phyloP scores from a whole-genome alignment of 805 yeast genomes.

The Saccharomycopsis olivae region DNA sequence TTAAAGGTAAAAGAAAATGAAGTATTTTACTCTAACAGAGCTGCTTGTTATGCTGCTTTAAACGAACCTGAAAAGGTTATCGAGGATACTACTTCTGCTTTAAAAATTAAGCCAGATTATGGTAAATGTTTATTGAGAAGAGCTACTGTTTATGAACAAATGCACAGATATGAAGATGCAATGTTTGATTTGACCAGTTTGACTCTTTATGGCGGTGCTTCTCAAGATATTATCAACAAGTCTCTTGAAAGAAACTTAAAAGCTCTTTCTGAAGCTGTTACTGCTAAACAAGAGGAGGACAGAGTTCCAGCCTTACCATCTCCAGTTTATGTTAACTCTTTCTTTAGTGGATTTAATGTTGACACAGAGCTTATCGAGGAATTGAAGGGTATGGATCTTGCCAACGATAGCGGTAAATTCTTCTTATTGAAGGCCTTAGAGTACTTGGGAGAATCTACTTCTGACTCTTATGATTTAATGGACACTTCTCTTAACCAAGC shows the following conservation, averaged over 20 bases:
- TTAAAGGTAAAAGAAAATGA: slow-evolving; percentile 56
- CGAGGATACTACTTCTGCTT: slow-evolving; percentile 79
- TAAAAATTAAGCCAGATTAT: slow-evolving; percentile 80
- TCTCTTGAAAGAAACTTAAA: slow-evolving; percentile 81
- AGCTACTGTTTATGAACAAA: slow-evolving; percentile 80
- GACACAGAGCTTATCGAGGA: slow-evolving; percentile 31
- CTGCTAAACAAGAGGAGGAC: slow-evolving; percentile 25
- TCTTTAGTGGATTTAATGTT: slow-evolving; percentile 74
- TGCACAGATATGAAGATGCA: slow-evolving; percentile 73
- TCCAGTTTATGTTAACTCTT: slow-evolving; percentile 72
- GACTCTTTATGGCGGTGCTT: slow-evolving; percentile 75
- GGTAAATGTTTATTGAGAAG: slow-evolving; percentile 87
- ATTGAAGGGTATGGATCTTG: slow-evolving; percentile 28
- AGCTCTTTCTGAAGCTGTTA: slow-evolving; percentile 62
- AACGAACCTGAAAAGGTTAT: slow-evolving; percentile 75
- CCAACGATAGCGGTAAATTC: slow-evolving; percentile 48
- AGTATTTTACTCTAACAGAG: slow-evolving; percentile 87
- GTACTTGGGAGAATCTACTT: slow-evolving; percentile 36
- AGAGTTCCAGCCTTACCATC: slow-evolving; percentile 45
- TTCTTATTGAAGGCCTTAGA: slow-evolving; percentile 56
- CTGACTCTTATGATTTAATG: slow-evolving; percentile 29
- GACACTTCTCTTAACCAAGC: slow-evolving; percentile 45
- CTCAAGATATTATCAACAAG: slow-evolving; percentile 65
- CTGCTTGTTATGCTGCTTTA: slow-evolving; percentile 87
- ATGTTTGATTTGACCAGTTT: slow-evolving; percentile 86